Base-by-base conservation (phyloP, 2,329 filamentous ascomycete species). In the Talaromyces sp. region DNA sequence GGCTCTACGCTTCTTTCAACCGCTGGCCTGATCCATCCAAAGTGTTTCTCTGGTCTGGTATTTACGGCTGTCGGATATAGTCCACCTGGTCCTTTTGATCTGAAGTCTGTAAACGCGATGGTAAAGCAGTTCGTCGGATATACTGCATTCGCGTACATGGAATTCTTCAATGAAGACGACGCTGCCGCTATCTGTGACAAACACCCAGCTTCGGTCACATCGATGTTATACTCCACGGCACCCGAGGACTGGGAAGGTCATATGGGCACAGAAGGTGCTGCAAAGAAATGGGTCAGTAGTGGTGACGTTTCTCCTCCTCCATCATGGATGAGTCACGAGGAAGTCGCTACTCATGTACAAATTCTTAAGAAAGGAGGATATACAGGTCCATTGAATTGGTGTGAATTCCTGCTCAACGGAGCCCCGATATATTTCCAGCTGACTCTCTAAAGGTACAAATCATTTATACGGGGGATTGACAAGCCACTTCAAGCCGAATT, bases 311-410 rank as follows among this genome's bases (percentile, higher is more conserved):
- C 63, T 2, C 37, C 59, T 65, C 50, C 63, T 14, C 63, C 63
- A 35, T 14, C 59, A 19, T 65, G 63, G 63, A 37, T 65, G 37
- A 65, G 41, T 33, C 11, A 41, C 6, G 59, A 65, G 47, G 63
- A 65, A 41, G 7, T 56, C 10, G 59, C 47, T 50, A 58, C 33
- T 16, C 63, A 65, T n/a, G 22, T 56, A 19, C 48, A 43, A 19
- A 62, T 65, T 35, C 27, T 65, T n/a, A 60, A 58, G 11, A 62
- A 62, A 19, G 59, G 50, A 19, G 52, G 52, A 7, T 65, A 62
- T 62, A 65, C 58, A 27, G 63, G 63, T 9, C 63, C 63, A 47
- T 35, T 65, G 22, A 65, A 62, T 33, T 65, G 63, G 63, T 64
- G 27, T 24, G 35, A 16, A 27, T 3, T 11, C 24, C 56, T 58